phyloP scores from a whole-genome alignment of 306 rosid genomes.

The Vachellia collinsii region DNA sequence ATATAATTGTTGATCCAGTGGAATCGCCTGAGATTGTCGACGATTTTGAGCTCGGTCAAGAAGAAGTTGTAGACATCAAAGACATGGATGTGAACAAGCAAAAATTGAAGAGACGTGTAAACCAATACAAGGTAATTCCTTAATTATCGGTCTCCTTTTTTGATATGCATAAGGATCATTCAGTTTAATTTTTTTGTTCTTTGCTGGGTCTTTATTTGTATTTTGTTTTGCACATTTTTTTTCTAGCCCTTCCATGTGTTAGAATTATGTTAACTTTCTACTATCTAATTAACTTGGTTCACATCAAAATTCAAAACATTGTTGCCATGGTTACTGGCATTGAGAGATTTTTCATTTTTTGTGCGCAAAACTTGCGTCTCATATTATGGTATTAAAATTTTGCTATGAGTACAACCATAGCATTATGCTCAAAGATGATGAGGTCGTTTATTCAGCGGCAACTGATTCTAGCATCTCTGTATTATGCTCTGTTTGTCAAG shows the following conservation, averaged over 20 bases:
- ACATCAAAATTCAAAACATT: neutral
- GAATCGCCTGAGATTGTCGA: slow-evolving; percentile 81
- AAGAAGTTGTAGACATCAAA: slow-evolving; percentile 78
- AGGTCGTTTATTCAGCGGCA: neutral
- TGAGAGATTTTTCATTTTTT: neutral
- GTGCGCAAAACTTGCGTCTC: neutral
- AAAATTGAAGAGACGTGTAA: slow-evolving; percentile 68
- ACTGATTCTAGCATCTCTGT: neutral
- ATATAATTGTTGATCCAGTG: slow-evolving; percentile 71
- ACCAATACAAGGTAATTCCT: slow-evolving; percentile 58
- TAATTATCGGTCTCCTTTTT: neutral
- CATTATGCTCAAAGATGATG: neutral
- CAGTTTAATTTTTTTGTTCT: neutral
- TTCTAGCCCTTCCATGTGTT: neutral
- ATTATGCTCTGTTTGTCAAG: neutral
- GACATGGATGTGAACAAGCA: slow-evolving; percentile 73
- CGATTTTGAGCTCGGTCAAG: slow-evolving; percentile 81
- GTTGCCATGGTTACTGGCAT: neutral
- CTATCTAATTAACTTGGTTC: neutral
- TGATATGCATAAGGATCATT: neutral
- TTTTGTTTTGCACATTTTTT: neutral
- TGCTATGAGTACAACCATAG: neutral
- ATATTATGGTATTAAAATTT: neutral
- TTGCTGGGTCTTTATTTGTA: neutral
- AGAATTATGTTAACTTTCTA: neutral